A percentile compares a stretch with the other conserved stretches of the same genome.
These are phyloP conservation scores for Penicillium bovifimosum DNA, from an alignment of 495 filamentous ascomycete species.

Conservation along the genomic window DNA sequence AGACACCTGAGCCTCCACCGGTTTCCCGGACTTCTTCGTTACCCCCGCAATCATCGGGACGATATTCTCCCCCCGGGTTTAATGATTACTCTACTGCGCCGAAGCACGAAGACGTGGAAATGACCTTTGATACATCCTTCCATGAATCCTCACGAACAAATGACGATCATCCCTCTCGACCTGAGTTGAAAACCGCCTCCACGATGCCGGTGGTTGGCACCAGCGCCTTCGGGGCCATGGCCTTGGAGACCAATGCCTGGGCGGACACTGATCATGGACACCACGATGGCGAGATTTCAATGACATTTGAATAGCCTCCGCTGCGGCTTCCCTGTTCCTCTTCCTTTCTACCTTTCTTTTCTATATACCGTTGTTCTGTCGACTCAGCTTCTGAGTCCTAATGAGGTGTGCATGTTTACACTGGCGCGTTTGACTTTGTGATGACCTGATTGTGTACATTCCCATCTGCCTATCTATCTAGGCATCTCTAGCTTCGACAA, in stretches of 20 bases:
- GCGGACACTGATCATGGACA: constrained; percentile 57
- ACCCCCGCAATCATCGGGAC: constrained; percentile 19
- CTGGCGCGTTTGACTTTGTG: constrained; percentile 5
- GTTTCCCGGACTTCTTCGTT: constrained; percentile 31
- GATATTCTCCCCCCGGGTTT: constrained; percentile 12
- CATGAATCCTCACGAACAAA: constrained; percentile 32
- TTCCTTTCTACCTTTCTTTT: constrained; percentile 8
- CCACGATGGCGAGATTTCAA: constrained; percentile 48
- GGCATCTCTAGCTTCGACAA: background rate
- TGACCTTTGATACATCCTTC: constrained; percentile 69
- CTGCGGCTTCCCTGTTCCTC: constrained; percentile 4
- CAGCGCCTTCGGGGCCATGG: constrained; percentile 32
- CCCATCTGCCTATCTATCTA: constrained; percentile 7
- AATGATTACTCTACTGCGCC: constrained; percentile 22
- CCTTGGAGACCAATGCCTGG: constrained; percentile 72
- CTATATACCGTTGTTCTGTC: constrained; percentile 1
- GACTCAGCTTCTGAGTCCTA: background rate
- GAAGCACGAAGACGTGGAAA: constrained; percentile 51
- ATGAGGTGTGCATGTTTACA: constrained; percentile 14
- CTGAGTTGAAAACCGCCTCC: constrained; percentile 39
- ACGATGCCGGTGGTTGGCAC: constrained; percentile 31
- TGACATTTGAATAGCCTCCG: constrained; percentile 51
- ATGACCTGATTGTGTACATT: constrained; percentile 9
- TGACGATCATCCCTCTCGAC: constrained; percentile 21
- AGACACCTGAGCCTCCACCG: constrained; percentile 30